Evolutionary conservation across 345 rosid species (phyloP), one percentile per base, ranked within the genome.

Genomic region (Barbarea vulgaris): DNA sequence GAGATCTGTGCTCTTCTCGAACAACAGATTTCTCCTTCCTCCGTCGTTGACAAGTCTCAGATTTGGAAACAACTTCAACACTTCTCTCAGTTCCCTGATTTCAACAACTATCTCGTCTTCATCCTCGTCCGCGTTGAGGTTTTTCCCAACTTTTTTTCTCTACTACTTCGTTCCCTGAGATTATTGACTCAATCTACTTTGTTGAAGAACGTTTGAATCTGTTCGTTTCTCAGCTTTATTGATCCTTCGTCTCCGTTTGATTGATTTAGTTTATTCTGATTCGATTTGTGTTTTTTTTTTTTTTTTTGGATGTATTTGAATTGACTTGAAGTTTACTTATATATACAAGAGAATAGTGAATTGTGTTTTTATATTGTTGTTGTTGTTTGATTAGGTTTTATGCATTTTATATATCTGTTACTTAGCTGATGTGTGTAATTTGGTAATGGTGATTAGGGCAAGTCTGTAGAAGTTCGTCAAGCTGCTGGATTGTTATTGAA

Each of bases 401-500:
- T 27, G 58, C 11, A 22, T 54, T 54, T 63, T 64, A 41, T 41
- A 6, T 61, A 31, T 17, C 7, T 22, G 15, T 50, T 8, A 12
- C 18, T 9, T 54, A 33, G 67, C 72, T 77, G 34, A 57, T 75
- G 25, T 64, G 8, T 37, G 13, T 63, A 25, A 25, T 31, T 31
- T 65, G 14, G 73, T 72, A 25, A 25, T n/a, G 19, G 66, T 78
- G 69, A 65, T 76, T 83, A 93, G 99, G 93, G 91, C 15, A 86
- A 85, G 82, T 81, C 97, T 7, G 84, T 89, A 54, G 99, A 91
- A 82, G 77, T 96, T 77, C 89, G 98, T 52, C 99, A 96, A 80
- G 99, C 97, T 57, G 96, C 99, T 79, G 99, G 99, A 75, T 80
- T 96, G 78, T 86, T 96, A 44, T 78, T 96, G 78, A 96, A 96